A percentile compares a stretch with the other conserved stretches of the same genome.
Conservation (phyloP, 352 stramenopile species). For the Globisporangium radiosum region DNA sequence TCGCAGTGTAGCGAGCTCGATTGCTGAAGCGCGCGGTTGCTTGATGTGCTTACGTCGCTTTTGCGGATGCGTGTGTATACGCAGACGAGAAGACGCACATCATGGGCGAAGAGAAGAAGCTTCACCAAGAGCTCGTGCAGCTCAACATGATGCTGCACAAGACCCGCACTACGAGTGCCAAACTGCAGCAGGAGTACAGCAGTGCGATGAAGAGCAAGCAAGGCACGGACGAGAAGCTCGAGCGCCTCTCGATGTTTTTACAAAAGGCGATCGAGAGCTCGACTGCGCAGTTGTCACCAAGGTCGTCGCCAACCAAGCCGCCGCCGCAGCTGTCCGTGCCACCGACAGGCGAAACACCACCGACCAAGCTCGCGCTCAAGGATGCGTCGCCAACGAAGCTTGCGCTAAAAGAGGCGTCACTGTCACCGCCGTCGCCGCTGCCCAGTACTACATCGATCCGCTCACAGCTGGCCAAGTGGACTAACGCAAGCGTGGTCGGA, state of each 20-base stretch:
- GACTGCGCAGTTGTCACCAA: not conserved
- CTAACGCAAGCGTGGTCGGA: not conserved
- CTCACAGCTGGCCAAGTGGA: constrained; percentile 1
- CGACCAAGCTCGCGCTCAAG: too few species aligned
- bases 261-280: constrained; percentile 25
- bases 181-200: constrained; percentile 47
- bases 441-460: not conserved
- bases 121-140: constrained; percentile 40
- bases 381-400: constrained; percentile 10
- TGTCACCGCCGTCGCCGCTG: not conserved
- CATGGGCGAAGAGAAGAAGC: constrained; percentile 42
- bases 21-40: not conserved
- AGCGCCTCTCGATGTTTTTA: constrained; percentile 48
- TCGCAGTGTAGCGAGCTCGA: not conserved
- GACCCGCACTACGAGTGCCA: constrained; percentile 26
- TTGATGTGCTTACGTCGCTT: not conserved
- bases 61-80: not conserved
- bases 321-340: not conserved
- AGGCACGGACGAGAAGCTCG: constrained; percentile 46
- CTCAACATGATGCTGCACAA: constrained; percentile 30
- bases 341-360: constrained; percentile 10
- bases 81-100: constrained; percentile 47
- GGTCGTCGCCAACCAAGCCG: constrained; percentile 2
- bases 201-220: constrained; percentile 37
- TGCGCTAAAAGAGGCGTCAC: not conserved